Evolutionary conservation across 129 eudicot species (phyloP).

Genomic region (Solidago caesia): DNA sequence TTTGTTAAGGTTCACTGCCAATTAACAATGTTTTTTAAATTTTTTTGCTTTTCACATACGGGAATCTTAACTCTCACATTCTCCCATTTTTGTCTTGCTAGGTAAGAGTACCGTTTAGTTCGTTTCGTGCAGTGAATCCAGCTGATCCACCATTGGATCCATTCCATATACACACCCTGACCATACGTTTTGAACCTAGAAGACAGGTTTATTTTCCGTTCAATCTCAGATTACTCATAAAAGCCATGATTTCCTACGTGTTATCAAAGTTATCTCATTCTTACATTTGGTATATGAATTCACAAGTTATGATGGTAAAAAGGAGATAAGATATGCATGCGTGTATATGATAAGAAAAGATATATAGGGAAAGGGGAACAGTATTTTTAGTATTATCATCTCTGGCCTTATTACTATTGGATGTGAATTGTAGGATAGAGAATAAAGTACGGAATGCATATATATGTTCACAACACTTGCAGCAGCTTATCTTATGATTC

Average conservation of each 20-base stretch:
- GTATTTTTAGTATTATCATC: no score
- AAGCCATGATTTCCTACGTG: not conserved
- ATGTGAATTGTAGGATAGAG: no score
- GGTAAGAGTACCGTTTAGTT: conserved; percentile 93
- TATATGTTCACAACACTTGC: no score
- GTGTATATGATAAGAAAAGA: no score
- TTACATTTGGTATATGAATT: conserved; percentile 12
- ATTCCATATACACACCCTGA: conserved; percentile 89
- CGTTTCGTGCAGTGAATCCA: conserved; percentile 89
- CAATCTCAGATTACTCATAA: conserved; percentile 4
- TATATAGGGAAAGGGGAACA: no score
- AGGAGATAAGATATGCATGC: no score
- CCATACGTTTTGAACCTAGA: conserved; percentile 92
- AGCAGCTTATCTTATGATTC: no score
- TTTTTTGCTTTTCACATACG: conserved; percentile 24
- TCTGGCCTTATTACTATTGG: no score
- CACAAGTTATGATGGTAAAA: not conserved
- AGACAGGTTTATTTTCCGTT: conserved; percentile 60
- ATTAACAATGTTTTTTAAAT: conserved; percentile 10
- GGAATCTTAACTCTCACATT: conserved; percentile 18
- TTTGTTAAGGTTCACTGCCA: not conserved
- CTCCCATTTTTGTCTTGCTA: conserved; percentile 40
- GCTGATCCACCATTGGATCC: conserved; percentile 97
- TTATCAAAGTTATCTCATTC: not conserved
- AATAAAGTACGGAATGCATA: no score